A percentile compares a stretch with the other conserved stretches of the same genome.
Evolutionary conservation across 257 asterid species (phyloP).

Genomic region (Leonotis leonurus): DNA sequence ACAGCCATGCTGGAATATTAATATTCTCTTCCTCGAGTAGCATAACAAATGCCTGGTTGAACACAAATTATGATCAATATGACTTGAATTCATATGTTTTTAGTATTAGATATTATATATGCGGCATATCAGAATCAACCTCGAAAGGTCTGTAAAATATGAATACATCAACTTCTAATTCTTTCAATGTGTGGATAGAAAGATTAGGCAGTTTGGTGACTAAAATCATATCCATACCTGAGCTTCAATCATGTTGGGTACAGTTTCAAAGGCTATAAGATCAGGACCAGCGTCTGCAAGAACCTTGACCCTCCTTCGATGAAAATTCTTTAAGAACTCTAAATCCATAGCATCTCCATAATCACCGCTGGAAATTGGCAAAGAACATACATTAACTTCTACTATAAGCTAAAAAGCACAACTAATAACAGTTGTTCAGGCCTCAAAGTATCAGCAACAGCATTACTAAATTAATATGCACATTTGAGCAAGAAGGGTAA

Average conservation of each 20-base stretch:
- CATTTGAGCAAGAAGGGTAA: slow-evolving; percentile 4
- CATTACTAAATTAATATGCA: not conserved
- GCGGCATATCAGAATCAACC: not conserved
- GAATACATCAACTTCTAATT: not conserved
- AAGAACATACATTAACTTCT: not conserved
- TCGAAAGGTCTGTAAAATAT: not conserved
- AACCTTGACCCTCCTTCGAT: slow-evolving; percentile 74
- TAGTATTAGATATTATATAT: not conserved
- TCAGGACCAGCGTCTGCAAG: slow-evolving; percentile 81
- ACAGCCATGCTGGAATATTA: slow-evolving; percentile 69
- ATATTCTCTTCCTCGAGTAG: slow-evolving; percentile 79
- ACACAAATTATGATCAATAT: slow-evolving; percentile 19
- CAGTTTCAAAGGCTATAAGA: slow-evolving; percentile 83
- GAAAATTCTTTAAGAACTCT: slow-evolving; percentile 70
- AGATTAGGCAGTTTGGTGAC: not conserved
- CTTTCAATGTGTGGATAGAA: not conserved
- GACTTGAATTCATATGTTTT: not conserved
- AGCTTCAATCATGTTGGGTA: slow-evolving; percentile 83
- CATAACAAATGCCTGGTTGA: slow-evolving; percentile 62
- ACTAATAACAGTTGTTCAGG: not conserved
- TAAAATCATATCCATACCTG: slow-evolving; percentile 43
- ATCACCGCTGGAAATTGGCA: slow-evolving; percentile 51
- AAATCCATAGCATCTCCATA: slow-evolving; percentile 67
- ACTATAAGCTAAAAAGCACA: not conserved
- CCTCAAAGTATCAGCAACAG: not conserved